These are phyloP conservation scores for Nannochloropsis gaditana DNA, from an alignment of 108 stramenopile genomes.

Conservation along the genomic window DNA sequence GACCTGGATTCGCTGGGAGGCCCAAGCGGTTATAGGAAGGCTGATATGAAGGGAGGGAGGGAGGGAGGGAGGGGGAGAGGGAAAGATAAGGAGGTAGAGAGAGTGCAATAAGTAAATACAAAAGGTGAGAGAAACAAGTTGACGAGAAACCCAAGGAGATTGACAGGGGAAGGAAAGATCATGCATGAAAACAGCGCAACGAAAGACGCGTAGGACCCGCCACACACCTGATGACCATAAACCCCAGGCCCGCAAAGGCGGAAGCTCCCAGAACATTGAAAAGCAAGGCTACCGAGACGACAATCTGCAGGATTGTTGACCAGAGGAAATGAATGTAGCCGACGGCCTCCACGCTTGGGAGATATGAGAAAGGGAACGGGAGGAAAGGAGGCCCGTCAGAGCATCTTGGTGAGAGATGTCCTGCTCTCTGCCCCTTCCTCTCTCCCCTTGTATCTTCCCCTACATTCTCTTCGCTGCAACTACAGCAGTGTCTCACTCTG, in stretches of 20 bases:
- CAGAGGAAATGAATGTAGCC: slow-evolving; percentile 41
- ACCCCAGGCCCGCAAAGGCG: slow-evolving; percentile 67
- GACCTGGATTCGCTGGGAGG: slow-evolving; percentile 3
- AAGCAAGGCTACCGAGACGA: slow-evolving; percentile 37
- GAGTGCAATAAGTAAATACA: background rate
- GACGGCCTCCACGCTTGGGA: background rate
- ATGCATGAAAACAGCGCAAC: too few relatives aligned
- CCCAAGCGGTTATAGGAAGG: background rate
- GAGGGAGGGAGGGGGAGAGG: background rate
- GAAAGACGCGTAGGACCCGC: background rate
- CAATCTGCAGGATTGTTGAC: slow-evolving; percentile 39
- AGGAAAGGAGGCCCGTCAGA: too few relatives aligned
- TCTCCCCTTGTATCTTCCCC: too few relatives aligned
- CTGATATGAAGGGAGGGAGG: background rate
- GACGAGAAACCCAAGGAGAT: too few relatives aligned
- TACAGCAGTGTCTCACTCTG: too few relatives aligned
- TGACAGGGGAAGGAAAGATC: too few relatives aligned
- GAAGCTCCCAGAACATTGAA: slow-evolving; percentile 46
- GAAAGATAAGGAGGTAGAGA: background rate
- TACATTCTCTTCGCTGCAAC: too few relatives aligned
- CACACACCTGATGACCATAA: slow-evolving; percentile 66
- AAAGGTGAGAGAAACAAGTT: background rate
- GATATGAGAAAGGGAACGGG: too few relatives aligned
- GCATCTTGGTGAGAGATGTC: too few relatives aligned
- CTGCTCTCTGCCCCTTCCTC: too few relatives aligned